Base-by-base conservation (phyloP, 768 basidiomycete genomes). In the Leucogyrophana mollusca region DNA sequence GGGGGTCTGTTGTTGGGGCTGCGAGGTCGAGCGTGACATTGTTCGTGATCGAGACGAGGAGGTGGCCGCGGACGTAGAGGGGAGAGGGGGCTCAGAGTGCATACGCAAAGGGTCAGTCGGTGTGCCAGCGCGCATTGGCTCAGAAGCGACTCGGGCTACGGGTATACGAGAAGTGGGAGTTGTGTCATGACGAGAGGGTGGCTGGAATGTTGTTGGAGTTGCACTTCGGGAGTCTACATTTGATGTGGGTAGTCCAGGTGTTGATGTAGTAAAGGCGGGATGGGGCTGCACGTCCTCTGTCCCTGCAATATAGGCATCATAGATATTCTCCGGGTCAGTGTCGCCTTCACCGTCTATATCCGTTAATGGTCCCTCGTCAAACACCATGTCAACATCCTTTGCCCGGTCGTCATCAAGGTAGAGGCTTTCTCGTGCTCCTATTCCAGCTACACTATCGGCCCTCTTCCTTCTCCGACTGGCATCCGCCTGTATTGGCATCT, bases 311-410 rank as follows among this genome's bases (percentile, higher is more conserved):
- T 64, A 67, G 3, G 67, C 71, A 23, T 64, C 60, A 45, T 80
- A 78, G 36, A 71, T 74, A 45, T 66, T 65, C 58, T 80, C 59
- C 1, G 49, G 40, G 10, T 72, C 72, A 23, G 54, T 58, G 27
- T 73, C 71, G n/a, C 51, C 56, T 36, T 68, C 85, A 21, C 68
- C 74, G 21, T 90, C 88, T 17, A 89, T 60, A 65, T 91, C 90
- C 8, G 87, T 90, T 39, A 79, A 70, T 8, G 89, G 89, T 46
- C 65, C 69, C 61, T 92, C 90, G 58, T 93, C 88, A 48, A 90
- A 58, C 27, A 92, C 87, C 56, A 76, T 76, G 10, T 69, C 78
- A 16, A 69, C 65, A 34, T 69, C 69, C 20, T 61, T 60, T 21
- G 69, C 70, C 22, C 65, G 67, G 21, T 80, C 78, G 36, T 88